Evolutionary conservation across 2,329 filamentous ascomycete species (phyloP), one percentile per base, ranked within the genome.

Genomic region (Beauveria sp.): DNA sequence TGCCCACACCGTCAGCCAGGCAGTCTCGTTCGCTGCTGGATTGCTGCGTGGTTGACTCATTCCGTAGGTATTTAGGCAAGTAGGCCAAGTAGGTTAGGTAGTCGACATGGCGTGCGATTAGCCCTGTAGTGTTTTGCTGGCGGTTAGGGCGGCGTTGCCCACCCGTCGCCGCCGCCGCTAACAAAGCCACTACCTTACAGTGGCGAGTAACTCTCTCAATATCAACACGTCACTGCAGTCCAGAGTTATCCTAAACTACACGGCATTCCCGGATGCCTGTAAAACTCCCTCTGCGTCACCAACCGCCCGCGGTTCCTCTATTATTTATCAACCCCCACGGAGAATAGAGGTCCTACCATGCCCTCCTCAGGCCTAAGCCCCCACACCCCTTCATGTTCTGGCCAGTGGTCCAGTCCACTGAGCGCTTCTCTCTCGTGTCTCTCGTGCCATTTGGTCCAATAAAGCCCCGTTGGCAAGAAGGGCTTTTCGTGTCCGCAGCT

Each of bases 191-290:
- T 9, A 24, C 22, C 22, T 24, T 24, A n/a, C 40, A n/a, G 18
- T n/a, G 40, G 40, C 40, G 40, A 28, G 22, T 18, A 1, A 34
- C 9, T 30, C 9, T 30, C 28, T 30, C 8, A 28, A 30, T 30
- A 22, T 14, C n/a, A 40, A 37, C 34, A 26, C 51, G 34, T 41
- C 18, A 16, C 51, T 41, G 5, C 30, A 28, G 8, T 28, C 26
- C 26, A 28, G 26, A 28, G 26, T 7, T 10, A 34, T 34, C 30
- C 37, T n/a, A 12, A 24, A 37, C n/a, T 16, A 24, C 18, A 4
- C 44, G 55, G 30, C 55, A 24, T 57, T 37, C 44, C 55, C 55
- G 55, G 44, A 40, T 34, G n/a, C 30, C n/a, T 57, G 55, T 41
- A 26, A 7, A 14, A 6, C 43, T 20, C 41, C 20, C 43, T 47